These are phyloP conservation scores for Aspergillus sp. DNA, from an alignment of 2,329 filamentous ascomycete genomes.

Conservation along the genomic window DNA sequence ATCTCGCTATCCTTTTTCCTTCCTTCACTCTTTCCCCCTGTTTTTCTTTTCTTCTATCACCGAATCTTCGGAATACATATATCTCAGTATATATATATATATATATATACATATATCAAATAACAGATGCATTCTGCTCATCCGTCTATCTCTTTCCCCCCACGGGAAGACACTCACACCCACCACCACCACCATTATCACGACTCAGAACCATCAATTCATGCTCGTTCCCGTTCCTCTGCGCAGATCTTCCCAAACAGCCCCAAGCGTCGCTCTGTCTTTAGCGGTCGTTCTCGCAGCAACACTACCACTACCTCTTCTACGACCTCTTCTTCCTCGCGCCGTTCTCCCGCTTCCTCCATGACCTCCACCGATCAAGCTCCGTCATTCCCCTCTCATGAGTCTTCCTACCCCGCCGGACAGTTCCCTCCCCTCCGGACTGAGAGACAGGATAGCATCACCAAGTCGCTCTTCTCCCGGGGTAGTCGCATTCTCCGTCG, in stretches of 20 bases:
- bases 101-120: neutral
- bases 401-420: conserved; percentile 25
- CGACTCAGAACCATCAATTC: conserved; percentile 22
- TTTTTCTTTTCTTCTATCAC: neutral
- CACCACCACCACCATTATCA: neutral
- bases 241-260: conserved; percentile 30
- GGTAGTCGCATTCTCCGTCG: conserved; percentile 43
- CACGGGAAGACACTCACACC: neutral
- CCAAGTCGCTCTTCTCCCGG: conserved; percentile 37
- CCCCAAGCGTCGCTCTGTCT: conserved; percentile 35
- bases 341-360: conserved; percentile 41
- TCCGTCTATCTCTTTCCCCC: neutral
- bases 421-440: conserved; percentile 15
- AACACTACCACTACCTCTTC: conserved; percentile 50
- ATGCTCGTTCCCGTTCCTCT: conserved; percentile 30
- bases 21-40: neutral
- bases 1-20: neutral
- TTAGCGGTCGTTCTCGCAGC: conserved; percentile 34
- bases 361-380: conserved; percentile 30
- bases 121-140: conserved; percentile 5
- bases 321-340: conserved; percentile 33
- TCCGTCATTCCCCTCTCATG: conserved; percentile 23
- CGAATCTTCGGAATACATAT: neutral
- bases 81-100: neutral
- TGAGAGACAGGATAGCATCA: conserved; percentile 30